Conservation (phyloP, 495 filamentous ascomycete species). For the Staphylotrichum tortipilum region DNA sequence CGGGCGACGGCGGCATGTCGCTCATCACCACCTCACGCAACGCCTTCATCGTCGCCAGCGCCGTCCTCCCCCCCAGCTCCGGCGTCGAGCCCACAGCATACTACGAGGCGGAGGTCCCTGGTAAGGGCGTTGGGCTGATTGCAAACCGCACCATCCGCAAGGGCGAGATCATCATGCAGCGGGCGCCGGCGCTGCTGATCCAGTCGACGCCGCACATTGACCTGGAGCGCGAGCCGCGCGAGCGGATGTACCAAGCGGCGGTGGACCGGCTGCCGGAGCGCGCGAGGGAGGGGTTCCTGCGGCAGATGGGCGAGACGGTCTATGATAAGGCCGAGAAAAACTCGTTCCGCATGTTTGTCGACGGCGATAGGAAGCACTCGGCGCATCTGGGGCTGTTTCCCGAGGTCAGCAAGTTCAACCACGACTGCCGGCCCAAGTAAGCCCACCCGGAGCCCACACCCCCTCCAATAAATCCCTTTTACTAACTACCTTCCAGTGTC, state of each 20-base stretch:
- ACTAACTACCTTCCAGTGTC: conserved; percentile 17
- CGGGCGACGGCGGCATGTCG: conserved; percentile 24
- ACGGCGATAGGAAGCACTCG: conserved; percentile 17
- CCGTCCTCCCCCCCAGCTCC: neutral
- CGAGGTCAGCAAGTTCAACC: conserved; percentile 32
- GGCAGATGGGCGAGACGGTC: conserved; percentile 27
- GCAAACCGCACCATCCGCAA: conserved; percentile 30
- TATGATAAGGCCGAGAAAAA: conserved; percentile 32
- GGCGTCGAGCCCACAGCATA: conserved; percentile 14
- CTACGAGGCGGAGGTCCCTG: conserved; percentile 22
- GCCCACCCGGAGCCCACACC: neutral
- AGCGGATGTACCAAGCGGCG: conserved; percentile 24
- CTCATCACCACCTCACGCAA: conserved; percentile 26
- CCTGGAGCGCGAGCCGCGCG: conserved; percentile 12
- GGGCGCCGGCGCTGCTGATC: conserved; percentile 24
- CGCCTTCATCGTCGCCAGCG: conserved; percentile 16
- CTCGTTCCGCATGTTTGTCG: conserved; percentile 32
- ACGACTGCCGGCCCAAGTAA: conserved; percentile 41
- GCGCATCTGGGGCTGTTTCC: conserved; percentile 31
- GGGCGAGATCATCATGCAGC: conserved; percentile 32
- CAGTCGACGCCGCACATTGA: conserved; percentile 22
- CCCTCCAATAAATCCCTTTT: neutral
- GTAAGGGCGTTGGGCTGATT: conserved; percentile 34
- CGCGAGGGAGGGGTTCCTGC: conserved; percentile 18
- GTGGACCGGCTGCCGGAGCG: conserved; percentile 20